phyloP scores from a whole-genome alignment of 371 early-diverging fungal genomes.

The Phascolomyces articulosus region DNA sequence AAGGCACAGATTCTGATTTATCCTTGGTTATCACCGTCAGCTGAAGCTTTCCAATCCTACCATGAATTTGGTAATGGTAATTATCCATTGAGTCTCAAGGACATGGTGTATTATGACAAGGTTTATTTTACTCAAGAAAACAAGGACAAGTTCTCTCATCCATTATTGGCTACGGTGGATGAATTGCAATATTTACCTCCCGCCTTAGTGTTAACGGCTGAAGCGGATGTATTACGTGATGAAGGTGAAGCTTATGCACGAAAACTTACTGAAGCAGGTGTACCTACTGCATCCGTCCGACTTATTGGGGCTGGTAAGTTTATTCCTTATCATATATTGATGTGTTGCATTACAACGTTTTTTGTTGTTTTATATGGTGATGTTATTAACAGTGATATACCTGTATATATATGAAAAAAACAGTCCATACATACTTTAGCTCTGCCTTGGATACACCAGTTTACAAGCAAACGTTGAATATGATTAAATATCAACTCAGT shows the following conservation, averaged over 20 bases:
- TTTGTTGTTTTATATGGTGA: no score
- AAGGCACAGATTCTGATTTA: slow-evolving; percentile 21
- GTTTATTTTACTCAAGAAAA: neutral
- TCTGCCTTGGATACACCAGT: neutral
- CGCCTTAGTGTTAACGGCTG: slow-evolving; percentile 34
- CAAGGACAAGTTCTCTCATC: slow-evolving; percentile 4
- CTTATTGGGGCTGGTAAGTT: slow-evolving; percentile 13
- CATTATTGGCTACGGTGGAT: slow-evolving; percentile 27
- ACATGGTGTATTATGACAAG: neutral
- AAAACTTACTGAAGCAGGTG: slow-evolving; percentile 27
- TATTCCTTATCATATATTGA: no score
- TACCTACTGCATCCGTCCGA: slow-evolving; percentile 19
- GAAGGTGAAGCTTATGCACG: slow-evolving; percentile 41
- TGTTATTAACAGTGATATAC: no score
- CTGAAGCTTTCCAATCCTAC: neutral
- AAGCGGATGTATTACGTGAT: slow-evolving; percentile 37
- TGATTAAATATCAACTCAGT: neutral
- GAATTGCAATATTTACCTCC: slow-evolving; percentile 32
- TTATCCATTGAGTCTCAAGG: slow-evolving; percentile 2
- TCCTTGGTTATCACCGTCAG: neutral
- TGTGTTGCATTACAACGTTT: no score
- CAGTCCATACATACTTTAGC: neutral
- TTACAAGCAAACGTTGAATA: neutral
- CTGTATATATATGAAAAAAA: neutral
- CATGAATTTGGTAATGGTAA: slow-evolving; percentile 17